phyloP scores from a whole-genome alignment of 495 filamentous ascomycete genomes.

The Aspergillus heteromorphus region DNA sequence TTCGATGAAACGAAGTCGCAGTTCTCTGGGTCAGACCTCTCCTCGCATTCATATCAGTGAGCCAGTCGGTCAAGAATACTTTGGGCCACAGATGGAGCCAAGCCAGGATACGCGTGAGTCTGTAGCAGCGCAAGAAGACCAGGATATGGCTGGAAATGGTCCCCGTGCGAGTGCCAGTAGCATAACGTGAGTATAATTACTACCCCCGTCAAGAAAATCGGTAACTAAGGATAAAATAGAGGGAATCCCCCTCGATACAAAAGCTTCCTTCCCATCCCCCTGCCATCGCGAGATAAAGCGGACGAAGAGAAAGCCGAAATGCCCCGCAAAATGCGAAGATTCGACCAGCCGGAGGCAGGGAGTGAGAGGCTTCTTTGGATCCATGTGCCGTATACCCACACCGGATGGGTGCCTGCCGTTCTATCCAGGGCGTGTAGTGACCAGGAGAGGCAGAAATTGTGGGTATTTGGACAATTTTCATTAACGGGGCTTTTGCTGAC shows the following conservation, averaged over 20 bases:
- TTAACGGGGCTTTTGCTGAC: background rate
- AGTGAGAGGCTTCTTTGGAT: constrained; percentile 58
- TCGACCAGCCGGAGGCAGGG: constrained; percentile 35
- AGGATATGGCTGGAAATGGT: background rate
- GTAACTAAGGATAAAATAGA: constrained; percentile 1
- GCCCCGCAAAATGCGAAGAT: constrained; percentile 29
- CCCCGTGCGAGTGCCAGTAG: background rate
- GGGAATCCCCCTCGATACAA: constrained; percentile 16
- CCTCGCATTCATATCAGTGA: constrained; percentile 34
- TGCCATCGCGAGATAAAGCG: constrained; percentile 20
- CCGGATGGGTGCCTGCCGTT: constrained; percentile 54
- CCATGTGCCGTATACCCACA: constrained; percentile 61
- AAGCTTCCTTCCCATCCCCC: constrained; percentile 24
- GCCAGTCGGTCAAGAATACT: constrained; percentile 19
- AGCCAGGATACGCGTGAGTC: background rate
- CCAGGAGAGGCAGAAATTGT: constrained; percentile 29
- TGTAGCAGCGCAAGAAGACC: constrained; percentile 1
- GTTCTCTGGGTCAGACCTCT: constrained; percentile 20
- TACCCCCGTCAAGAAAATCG: background rate
- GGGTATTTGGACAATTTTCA: background rate
- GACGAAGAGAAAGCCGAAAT: constrained; percentile 22
- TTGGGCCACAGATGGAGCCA: constrained; percentile 15
- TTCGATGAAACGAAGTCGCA: constrained; percentile 20
- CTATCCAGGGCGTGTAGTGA: constrained; percentile 19
- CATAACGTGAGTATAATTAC: background rate